phyloP scores from a whole-genome alignment of 495 filamentous ascomycete species.

The Hypoxylon cercidicola region DNA sequence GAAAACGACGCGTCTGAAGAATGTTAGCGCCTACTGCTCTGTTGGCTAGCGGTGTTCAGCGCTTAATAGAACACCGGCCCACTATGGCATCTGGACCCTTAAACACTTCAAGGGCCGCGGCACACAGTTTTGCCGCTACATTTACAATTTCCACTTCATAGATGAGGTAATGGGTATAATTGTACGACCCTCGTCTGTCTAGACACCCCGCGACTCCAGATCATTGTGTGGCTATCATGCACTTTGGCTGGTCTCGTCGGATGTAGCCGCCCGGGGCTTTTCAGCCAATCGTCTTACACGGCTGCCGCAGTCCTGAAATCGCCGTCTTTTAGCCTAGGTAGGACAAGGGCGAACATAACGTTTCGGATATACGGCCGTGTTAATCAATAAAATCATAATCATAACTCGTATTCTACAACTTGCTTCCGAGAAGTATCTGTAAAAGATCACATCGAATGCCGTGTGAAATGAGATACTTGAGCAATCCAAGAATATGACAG shows the following conservation, averaged over 20 bases:
- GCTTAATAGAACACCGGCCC: constrained; percentile 16
- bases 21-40: constrained; percentile 27
- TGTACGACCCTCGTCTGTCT: constrained; percentile 1
- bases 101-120: constrained; percentile 1
- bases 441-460: too few relatives aligned
- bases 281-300: constrained; percentile 37
- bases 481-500: not conserved
- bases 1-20: constrained; percentile 15
- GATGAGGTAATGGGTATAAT: not conserved
- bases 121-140: not conserved
- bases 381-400: not conserved
- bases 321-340: constrained; percentile 5
- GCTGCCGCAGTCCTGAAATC: constrained; percentile 27
- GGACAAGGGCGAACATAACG: not conserved
- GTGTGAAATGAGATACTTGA: too few relatives aligned
- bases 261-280: constrained; percentile 23
- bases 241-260: constrained; percentile 3
- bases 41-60: constrained; percentile 25
- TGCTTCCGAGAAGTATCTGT: too few relatives aligned
- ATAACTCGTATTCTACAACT: not conserved
- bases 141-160: not conserved
- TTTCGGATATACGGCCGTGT: not conserved
- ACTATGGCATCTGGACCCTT: constrained; percentile 1
- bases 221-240: constrained; percentile 15
- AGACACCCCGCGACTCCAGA: not conserved